Evolutionary conservation across 345 rosid species (phyloP).

Genomic region (Euphorbia pulcherrima): DNA sequence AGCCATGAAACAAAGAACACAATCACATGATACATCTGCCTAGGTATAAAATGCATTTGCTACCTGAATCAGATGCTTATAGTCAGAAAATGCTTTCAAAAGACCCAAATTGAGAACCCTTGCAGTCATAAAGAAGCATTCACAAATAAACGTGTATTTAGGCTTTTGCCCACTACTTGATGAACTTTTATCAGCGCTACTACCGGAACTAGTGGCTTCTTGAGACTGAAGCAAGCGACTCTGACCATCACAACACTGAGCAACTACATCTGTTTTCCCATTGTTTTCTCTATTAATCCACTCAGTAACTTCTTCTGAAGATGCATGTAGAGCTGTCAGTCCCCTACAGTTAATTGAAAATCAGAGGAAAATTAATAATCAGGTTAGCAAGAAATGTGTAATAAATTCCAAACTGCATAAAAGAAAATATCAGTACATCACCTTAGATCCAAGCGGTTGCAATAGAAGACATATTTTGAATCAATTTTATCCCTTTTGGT

Average conservation of each 20-base stretch:
- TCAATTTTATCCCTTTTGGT: constrained; percentile 83
- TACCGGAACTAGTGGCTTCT: constrained; percentile 71
- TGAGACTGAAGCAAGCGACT: constrained; percentile 63
- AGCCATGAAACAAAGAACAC: too few relatives aligned
- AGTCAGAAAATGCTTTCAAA: constrained; percentile 92
- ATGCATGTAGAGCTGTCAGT: constrained; percentile 86
- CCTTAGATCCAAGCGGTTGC: constrained; percentile 78
- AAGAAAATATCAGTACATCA: constrained; percentile 36
- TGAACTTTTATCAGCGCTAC: constrained; percentile 33
- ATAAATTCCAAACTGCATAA: not conserved
- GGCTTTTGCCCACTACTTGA: constrained; percentile 32
- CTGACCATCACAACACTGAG: constrained; percentile 38
- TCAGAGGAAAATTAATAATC: constrained; percentile 17
- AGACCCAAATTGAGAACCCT: constrained; percentile 94
- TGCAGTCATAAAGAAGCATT: constrained; percentile 98
- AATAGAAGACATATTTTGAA: constrained; percentile 66
- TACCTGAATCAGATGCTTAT: constrained; percentile 97
- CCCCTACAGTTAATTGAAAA: constrained; percentile 39
- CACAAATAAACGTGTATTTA: constrained; percentile 75
- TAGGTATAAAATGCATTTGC: constrained; percentile 7
- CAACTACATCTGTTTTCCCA: constrained; percentile 26
- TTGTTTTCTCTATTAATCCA: constrained; percentile 60
- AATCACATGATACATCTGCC: not conserved
- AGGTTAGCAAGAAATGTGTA: constrained; percentile 13
- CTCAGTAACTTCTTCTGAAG: constrained; percentile 83